Percentiles rank a stretch among this genome's conserved stretches.
These are phyloP conservation scores for Syzygium oleosum DNA, from an alignment of 345 rosid species.

Conservation along the genomic window DNA sequence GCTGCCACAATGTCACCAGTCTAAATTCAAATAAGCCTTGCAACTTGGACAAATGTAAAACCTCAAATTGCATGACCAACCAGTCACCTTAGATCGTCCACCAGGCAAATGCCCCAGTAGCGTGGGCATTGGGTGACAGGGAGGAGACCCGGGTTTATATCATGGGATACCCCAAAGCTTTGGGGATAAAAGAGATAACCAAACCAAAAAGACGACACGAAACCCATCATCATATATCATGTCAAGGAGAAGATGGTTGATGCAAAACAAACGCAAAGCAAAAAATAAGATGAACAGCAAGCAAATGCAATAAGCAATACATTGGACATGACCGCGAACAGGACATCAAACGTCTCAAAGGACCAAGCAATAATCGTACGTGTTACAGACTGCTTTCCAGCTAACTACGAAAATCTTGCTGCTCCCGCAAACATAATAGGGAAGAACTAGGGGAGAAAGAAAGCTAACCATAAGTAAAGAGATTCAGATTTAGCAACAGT, in stretches of 20 bases:
- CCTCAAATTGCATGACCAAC: background rate
- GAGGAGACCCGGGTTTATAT: background rate
- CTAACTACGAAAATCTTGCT: background rate
- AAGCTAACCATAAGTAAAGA: background rate
- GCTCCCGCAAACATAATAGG: background rate
- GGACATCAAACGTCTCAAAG: background rate
- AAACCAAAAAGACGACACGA: background rate
- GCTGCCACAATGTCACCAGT: background rate
- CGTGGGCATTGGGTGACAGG: background rate
- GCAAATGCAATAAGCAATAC: background rate
- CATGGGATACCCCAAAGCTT: background rate
- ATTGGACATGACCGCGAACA: rapidly evolving
- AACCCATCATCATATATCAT: background rate
- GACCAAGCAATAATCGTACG: background rate
- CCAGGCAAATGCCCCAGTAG: background rate
- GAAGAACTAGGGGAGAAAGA: background rate
- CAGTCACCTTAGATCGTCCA: background rate
- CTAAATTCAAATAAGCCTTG: background rate
- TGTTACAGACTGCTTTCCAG: background rate
- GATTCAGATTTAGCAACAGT: background rate
- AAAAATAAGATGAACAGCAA: background rate
- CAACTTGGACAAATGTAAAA: background rate
- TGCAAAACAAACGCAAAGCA: background rate
- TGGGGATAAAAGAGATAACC: background rate
- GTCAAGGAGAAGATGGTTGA: background rate